A percentile compares a stretch with the other conserved stretches of the same genome.
phyloP scores from a whole-genome alignment of 495 filamentous ascomycete genomes.

The Letharia lupina region DNA sequence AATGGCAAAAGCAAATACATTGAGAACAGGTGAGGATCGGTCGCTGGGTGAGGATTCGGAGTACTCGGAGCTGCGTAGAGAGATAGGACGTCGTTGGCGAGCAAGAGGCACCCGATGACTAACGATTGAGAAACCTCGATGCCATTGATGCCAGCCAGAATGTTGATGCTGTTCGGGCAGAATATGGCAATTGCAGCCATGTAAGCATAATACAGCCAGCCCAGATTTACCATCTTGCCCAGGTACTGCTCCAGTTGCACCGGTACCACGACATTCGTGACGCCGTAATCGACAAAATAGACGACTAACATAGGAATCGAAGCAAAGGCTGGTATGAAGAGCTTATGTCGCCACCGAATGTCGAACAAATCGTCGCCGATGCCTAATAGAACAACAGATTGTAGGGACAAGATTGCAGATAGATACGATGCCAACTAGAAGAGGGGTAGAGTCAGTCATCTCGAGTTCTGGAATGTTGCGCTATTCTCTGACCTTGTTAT shows the following conservation, averaged over 20 bases:
- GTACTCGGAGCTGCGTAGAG: constrained; percentile 53
- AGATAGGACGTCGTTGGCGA: constrained; percentile 74
- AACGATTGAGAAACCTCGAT: constrained; percentile 93
- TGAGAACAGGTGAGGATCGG: constrained; percentile 90
- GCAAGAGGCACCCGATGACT: constrained; percentile 75
- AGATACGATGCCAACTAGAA: constrained; percentile 84
- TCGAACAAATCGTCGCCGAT: constrained; percentile 96
- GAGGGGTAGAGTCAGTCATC: constrained; percentile 7
- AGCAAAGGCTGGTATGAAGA: constrained; percentile 91
- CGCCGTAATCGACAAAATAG: constrained; percentile 96
- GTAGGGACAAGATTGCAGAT: constrained; percentile 84
- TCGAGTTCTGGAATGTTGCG: neutral
- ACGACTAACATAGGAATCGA: constrained; percentile 91
- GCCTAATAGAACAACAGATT: constrained; percentile 81
- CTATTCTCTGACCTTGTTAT: constrained; percentile 62
- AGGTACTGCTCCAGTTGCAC: constrained; percentile 74
- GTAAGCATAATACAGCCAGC: constrained; percentile 87
- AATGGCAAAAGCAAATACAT: constrained; percentile 92
- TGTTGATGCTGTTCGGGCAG: constrained; percentile 97
- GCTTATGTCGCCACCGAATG: constrained; percentile 97
- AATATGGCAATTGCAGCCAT: constrained; percentile 95
- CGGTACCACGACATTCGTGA: constrained; percentile 89
- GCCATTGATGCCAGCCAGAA: constrained; percentile 93
- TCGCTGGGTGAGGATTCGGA: constrained; percentile 82
- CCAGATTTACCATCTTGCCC: constrained; percentile 76